These are phyloP conservation scores for Dryas alaskensis DNA, from an alignment of 306 rosid genomes.

Conservation along the genomic window DNA sequence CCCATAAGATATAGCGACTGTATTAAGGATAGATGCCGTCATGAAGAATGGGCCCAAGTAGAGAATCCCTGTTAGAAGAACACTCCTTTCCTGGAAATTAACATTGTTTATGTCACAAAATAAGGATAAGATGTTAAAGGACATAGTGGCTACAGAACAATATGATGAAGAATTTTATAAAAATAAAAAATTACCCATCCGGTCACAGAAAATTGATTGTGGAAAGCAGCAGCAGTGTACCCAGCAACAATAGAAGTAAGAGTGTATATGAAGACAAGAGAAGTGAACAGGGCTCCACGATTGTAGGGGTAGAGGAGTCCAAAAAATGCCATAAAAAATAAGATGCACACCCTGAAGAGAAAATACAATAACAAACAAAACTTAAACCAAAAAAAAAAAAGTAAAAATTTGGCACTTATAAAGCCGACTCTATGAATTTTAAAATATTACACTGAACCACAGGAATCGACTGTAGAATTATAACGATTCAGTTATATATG, in stretches of 20 bases:
- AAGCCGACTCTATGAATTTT: neutral
- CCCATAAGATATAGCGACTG: conserved; percentile 58
- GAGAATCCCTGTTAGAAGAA: conserved; percentile 60
- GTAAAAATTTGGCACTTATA: conserved; percentile 3
- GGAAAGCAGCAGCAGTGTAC: conserved; percentile 71
- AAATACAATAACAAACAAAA: conserved; percentile 12
- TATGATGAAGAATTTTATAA: conserved; percentile 6
- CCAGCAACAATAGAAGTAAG: conserved; percentile 70
- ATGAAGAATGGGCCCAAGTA: conserved; percentile 72
- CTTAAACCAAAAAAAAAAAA: conserved; percentile 15
- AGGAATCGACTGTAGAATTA: neutral
- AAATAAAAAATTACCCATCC: conserved; percentile 65
- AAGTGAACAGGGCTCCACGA: conserved; percentile 66
- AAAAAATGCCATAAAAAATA: conserved; percentile 60
- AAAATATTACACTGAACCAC: neutral
- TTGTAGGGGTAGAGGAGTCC: conserved; percentile 76
- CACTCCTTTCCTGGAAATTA: conserved; percentile 63
- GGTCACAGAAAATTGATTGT: conserved; percentile 54
- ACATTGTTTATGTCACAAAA: conserved; percentile 19
- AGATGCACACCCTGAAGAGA: conserved; percentile 52
- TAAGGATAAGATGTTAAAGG: conserved; percentile 3
- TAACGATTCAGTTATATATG: neutral
- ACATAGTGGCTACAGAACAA: neutral
- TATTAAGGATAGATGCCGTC: conserved; percentile 53
- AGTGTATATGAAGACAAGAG: conserved; percentile 50